These are phyloP conservation scores for Nicotiana rustica DNA, from an alignment of 305 asterid genomes.

Conservation along the genomic window DNA sequence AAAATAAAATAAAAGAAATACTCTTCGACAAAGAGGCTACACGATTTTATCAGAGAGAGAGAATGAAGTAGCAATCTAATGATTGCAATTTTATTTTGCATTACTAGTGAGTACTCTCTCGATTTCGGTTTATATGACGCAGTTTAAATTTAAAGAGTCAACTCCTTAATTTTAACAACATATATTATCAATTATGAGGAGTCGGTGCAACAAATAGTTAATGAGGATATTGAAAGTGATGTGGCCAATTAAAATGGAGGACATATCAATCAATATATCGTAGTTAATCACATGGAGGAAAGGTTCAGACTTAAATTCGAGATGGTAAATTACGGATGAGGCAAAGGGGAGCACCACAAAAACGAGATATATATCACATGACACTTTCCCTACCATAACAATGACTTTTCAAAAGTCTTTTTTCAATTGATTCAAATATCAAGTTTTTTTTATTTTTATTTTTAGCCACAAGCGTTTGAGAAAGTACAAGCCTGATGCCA, in stretches of 20 bases:
- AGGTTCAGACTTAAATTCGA: neutral
- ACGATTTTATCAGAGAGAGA: too few species aligned
- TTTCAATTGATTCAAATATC: neutral
- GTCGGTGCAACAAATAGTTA: too few species aligned
- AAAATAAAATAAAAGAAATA: too few species aligned
- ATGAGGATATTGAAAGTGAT: neutral
- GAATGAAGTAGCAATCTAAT: too few species aligned
- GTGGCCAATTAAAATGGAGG: conserved; percentile 2
- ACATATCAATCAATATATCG: neutral
- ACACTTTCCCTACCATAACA: neutral
- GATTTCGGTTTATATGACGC: too few species aligned
- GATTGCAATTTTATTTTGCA: too few species aligned
- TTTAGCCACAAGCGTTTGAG: neutral
- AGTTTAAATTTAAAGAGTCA: too few species aligned
- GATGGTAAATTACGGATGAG: neutral
- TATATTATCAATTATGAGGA: too few species aligned
- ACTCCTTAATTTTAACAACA: too few species aligned
- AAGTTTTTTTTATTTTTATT: neutral
- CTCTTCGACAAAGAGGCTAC: too few species aligned
- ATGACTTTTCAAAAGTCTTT: neutral
- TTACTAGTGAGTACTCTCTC: too few species aligned
- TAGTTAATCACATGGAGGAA: neutral
- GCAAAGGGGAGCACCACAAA: neutral
- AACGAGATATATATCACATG: neutral
- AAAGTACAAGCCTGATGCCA: neutral